These are phyloP conservation scores for Graphilbum ipis-grandicollis DNA, from an alignment of 2,329 filamentous ascomycete genomes.

Conservation along the genomic window DNA sequence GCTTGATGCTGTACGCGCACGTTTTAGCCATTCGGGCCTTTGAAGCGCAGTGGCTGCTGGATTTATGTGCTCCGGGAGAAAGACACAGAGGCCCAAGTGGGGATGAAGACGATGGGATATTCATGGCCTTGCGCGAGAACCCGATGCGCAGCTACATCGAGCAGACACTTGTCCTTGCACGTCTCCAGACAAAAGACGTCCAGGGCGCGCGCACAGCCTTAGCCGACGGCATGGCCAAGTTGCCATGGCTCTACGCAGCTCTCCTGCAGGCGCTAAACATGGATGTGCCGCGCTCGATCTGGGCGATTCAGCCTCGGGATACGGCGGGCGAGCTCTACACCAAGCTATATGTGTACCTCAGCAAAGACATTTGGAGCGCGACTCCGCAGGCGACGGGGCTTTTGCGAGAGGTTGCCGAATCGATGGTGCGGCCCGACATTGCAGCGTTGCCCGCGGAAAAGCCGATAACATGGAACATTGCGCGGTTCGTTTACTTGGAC, in stretches of 20 bases:
- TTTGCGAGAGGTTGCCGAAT: slow-evolving; percentile 46
- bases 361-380: slow-evolving; percentile 77
- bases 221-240: slow-evolving; percentile 46
- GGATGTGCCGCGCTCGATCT: slow-evolving; percentile 62
- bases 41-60: slow-evolving; percentile 59
- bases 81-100: too few relatives aligned
- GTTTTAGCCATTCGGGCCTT: slow-evolving; percentile 67
- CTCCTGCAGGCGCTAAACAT: slow-evolving; percentile 69
- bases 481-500: slow-evolving; percentile 63
- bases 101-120: too few relatives aligned
- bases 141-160: slow-evolving; percentile 43
- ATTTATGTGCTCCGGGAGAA: slow-evolving; percentile 45
- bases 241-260: slow-evolving; percentile 72
- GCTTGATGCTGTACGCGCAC: slow-evolving; percentile 64
- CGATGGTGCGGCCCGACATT: slow-evolving; percentile 12
- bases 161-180: slow-evolving; percentile 62
- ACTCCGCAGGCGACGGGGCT: slow-evolving; percentile 45
- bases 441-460: slow-evolving; percentile 19
- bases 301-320: slow-evolving; percentile 57
- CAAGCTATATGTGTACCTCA: slow-evolving; percentile 56
- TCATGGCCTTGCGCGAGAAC: slow-evolving; percentile 1
- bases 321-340: slow-evolving; percentile 51
- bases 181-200: slow-evolving; percentile 50
- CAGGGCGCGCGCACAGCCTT: slow-evolving; percentile 49
- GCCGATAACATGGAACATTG: slow-evolving; percentile 33